Evolutionary conservation across 768 basidiomycete species (phyloP).

Genomic region (Pulveroboletus frians): DNA sequence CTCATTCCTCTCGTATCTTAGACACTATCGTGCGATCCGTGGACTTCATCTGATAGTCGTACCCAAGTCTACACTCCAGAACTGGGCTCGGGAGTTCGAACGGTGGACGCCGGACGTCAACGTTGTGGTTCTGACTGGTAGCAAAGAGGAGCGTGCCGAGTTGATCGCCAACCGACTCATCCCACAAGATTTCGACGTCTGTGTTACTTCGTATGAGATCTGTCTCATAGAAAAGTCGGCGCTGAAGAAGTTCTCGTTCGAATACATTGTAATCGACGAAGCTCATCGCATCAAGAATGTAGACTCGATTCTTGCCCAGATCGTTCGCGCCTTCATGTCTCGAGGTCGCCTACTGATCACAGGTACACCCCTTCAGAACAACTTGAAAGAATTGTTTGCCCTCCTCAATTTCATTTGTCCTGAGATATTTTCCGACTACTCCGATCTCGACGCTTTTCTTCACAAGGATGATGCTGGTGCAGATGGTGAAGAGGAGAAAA

Average conservation of each 20-base stretch:
- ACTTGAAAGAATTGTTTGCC: conserved; percentile 90
- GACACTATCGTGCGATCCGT: conserved; percentile 64
- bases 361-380: conserved; percentile 96
- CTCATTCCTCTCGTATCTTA: conserved; percentile 92
- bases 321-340: conserved; percentile 85
- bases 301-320: conserved; percentile 91
- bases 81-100: conserved; percentile 92
- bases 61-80: conserved; percentile 97
- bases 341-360: conserved; percentile 92
- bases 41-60: conserved; percentile 96
- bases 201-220: conserved; percentile 95
- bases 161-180: conserved; percentile 76
- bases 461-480: conserved; percentile 74
- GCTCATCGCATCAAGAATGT: conserved; percentile 99
- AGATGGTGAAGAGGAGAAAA: conserved; percentile 74
- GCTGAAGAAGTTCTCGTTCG: conserved; percentile 92
- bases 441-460: conserved; percentile 90
- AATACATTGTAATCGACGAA: conserved; percentile 98
- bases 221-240: conserved; percentile 92
- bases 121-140: conserved; percentile 75
- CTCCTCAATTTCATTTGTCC: conserved; percentile 94
- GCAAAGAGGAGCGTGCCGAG: conserved; percentile 83
- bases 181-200: conserved; percentile 86
- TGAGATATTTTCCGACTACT: conserved; percentile 89
- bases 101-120: conserved; percentile 89